Percentiles rank a stretch among this genome's conserved stretches.
Conservation (phyloP, 1,284 basidiomycete genomes). For the Cutaneotrichosporon mucoides region DNA sequence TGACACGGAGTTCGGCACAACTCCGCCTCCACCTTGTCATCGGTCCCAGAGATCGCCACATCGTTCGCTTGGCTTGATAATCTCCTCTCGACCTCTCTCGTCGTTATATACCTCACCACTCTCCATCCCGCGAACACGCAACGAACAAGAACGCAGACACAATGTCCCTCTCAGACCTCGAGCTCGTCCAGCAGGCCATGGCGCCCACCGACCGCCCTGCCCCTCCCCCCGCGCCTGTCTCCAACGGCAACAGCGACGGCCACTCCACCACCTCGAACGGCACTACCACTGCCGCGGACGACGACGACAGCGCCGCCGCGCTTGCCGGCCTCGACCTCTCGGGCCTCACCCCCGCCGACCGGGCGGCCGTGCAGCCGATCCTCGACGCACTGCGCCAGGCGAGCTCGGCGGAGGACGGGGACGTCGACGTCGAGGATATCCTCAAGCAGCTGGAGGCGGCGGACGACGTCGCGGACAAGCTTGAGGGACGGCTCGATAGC, state of each 20-base stretch:
- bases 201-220: slow-evolving; percentile 19
- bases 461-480: slow-evolving; percentile 43
- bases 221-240: not conserved
- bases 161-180: slow-evolving; percentile 44
- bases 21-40: no score
- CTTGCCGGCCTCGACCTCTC: slow-evolving; percentile 25
- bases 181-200: slow-evolving; percentile 46
- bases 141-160: not conserved
- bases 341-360: slow-evolving; percentile 22
- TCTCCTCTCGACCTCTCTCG: no score
- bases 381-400: slow-evolving; percentile 19
- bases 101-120: not conserved
- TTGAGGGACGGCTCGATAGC: slow-evolving; percentile 45
- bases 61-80: no score
- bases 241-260: not conserved
- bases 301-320: slow-evolving; percentile 1
- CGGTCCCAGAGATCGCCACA: no score
- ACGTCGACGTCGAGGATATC: slow-evolving; percentile 31
- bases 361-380: slow-evolving; percentile 26
- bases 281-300: no score
- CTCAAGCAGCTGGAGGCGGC: slow-evolving; percentile 46
- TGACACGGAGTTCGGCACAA: not conserved
- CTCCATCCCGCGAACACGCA: not conserved
- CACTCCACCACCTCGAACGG: no score
- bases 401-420: slow-evolving; percentile 15